A percentile compares a stretch with the other conserved stretches of the same genome.
phyloP scores from a whole-genome alignment of 176 grass and related monocot genomes.

The Olyra latifolia region DNA sequence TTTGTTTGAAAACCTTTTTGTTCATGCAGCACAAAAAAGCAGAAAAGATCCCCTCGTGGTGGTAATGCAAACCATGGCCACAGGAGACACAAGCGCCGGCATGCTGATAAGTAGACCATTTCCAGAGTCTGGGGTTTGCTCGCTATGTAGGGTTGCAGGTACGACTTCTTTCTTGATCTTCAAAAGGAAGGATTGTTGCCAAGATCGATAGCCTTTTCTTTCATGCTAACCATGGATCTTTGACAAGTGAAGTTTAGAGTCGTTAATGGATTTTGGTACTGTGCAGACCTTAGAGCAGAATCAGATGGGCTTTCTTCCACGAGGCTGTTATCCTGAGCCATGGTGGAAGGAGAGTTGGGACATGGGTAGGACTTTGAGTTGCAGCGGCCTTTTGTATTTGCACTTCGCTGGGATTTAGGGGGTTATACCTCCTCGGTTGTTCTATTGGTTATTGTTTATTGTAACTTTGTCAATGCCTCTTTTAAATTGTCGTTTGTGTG shows the following conservation, averaged over 20 bases:
- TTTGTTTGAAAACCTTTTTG: slow-evolving; percentile 19
- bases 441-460: slow-evolving; percentile 48
- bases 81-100: slow-evolving; percentile 73
- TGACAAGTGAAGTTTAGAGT: background rate
- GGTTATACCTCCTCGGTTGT: slow-evolving; percentile 32
- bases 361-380: slow-evolving; percentile 36
- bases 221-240: background rate
- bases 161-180: background rate
- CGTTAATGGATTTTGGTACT: background rate
- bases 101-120: slow-evolving; percentile 61
- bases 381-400: slow-evolving; percentile 46
- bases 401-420: slow-evolving; percentile 37
- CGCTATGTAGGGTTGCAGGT: slow-evolving; percentile 30
- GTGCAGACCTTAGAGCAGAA: slow-evolving; percentile 20
- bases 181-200: background rate
- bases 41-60: slow-evolving; percentile 42
- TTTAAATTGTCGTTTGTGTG: background rate
- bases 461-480: slow-evolving; percentile 30
- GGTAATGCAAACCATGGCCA: slow-evolving; percentile 46
- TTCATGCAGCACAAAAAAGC: slow-evolving; percentile 57
- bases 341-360: slow-evolving; percentile 19
- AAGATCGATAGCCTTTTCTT: background rate
- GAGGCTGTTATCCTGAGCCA: background rate
- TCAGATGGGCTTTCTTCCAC: background rate
- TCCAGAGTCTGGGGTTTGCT: background rate